A percentile compares a stretch with the other conserved stretches of the same genome.
Conservation (phyloP, 2,329 filamentous ascomycete genomes). For the Cadophora malorum region DNA sequence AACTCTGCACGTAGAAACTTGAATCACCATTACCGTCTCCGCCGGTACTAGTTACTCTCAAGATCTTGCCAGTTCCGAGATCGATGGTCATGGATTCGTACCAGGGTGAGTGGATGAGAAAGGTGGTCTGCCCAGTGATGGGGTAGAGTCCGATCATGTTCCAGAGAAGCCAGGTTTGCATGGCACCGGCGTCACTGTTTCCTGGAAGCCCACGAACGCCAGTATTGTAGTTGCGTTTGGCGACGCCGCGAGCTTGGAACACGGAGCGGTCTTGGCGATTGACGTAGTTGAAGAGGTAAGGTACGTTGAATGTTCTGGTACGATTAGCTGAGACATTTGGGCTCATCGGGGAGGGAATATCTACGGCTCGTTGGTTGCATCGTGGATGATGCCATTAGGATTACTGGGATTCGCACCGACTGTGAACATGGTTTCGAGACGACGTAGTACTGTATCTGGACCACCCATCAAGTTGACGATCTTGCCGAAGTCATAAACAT, state of each 20-base stretch:
- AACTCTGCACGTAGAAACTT: constrained; percentile 66
- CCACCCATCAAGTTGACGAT: constrained; percentile 57
- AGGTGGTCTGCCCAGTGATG: constrained; percentile 71
- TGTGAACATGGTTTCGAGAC: constrained; percentile 59
- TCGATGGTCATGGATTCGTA: constrained; percentile 64
- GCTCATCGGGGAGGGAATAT: neutral
- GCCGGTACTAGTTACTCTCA: constrained; percentile 61
- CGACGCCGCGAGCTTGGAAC: constrained; percentile 61
- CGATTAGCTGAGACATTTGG: neutral
- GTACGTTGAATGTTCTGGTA: constrained; percentile 60
- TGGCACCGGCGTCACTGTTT: constrained; percentile 74
- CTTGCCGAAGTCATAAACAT: constrained; percentile 59
- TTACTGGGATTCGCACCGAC: constrained; percentile 51
- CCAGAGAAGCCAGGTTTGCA: constrained; percentile 75
- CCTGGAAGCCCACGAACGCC: constrained; percentile 66
- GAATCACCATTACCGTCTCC: constrained; percentile 53
- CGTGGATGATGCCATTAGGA: constrained; percentile 63
- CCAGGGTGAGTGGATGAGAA: constrained; percentile 70
- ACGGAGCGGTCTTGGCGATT: constrained; percentile 68
- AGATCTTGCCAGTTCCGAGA: constrained; percentile 59
- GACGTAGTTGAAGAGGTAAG: constrained; percentile 73
- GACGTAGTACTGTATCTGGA: constrained; percentile 52
- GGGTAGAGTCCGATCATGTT: constrained; percentile 73
- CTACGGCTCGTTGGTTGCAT: constrained; percentile 50
- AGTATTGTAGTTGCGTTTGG: constrained; percentile 64